phyloP scores from a whole-genome alignment of 352 stramenopile genomes.

The Globisporangium echinulatum region DNA sequence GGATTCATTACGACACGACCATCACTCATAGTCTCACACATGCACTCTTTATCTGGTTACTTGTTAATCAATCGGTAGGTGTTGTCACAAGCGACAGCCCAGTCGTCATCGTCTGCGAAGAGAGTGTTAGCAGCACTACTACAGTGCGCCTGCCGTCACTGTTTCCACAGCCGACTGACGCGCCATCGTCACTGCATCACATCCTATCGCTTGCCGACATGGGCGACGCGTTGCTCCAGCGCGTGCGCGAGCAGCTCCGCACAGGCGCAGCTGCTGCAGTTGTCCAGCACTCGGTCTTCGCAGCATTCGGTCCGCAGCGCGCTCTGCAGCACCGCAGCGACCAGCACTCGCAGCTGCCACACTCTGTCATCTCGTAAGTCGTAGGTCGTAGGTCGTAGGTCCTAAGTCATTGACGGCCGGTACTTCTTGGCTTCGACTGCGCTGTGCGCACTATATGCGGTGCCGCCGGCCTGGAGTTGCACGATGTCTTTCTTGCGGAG shows the following conservation, averaged over 20 bases:
- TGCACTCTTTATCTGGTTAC: not conserved
- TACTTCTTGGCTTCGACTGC: constrained; percentile 86
- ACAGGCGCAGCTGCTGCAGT: constrained; percentile 10
- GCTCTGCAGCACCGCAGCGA: constrained; percentile 29
- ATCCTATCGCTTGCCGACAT: constrained; percentile 45
- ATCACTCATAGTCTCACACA: not conserved
- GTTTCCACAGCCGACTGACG: not conserved
- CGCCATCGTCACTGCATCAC: not conserved
- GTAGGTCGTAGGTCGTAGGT: not conserved
- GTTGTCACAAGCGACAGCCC: constrained; percentile 11
- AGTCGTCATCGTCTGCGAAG: constrained; percentile 29
- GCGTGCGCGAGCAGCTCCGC: constrained; percentile 40
- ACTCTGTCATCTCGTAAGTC: not conserved
- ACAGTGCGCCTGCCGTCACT: not conserved
- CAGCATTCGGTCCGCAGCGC: constrained; percentile 37
- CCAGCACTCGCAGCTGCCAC: constrained; percentile 29
- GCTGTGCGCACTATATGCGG: constrained; percentile 81
- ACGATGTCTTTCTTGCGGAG: constrained; percentile 84
- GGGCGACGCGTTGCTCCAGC: constrained; percentile 44
- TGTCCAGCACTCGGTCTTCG: constrained; percentile 41
- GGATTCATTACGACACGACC: not conserved
- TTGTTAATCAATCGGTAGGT: too few relatives aligned
- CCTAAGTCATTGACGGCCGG: constrained; percentile 75
- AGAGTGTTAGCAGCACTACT: constrained; percentile 18
- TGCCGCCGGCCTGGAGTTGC: constrained; percentile 64